phyloP scores from a whole-genome alignment of 495 filamentous ascomycete species.

The Hyaloscypha variabilis region DNA sequence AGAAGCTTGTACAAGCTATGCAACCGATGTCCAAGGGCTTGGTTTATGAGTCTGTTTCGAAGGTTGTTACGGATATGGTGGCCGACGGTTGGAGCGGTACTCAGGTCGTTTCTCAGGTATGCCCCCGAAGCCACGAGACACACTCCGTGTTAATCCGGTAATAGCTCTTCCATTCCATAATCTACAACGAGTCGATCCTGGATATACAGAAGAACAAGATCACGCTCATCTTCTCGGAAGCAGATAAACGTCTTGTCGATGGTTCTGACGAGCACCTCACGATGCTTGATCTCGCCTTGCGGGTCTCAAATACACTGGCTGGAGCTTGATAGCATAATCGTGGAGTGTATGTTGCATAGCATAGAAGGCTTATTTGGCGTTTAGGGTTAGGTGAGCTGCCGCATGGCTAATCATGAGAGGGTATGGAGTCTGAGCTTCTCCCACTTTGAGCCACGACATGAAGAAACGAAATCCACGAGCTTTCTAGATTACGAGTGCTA shows the following conservation, averaged over 20 bases:
- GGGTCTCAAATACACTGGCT: slow-evolving; percentile 75
- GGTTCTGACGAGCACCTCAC: slow-evolving; percentile 96
- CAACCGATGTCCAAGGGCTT: slow-evolving; percentile 66
- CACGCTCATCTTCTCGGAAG: slow-evolving; percentile 83
- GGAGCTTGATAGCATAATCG: slow-evolving; percentile 23
- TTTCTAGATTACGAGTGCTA: not conserved
- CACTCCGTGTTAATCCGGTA: slow-evolving; percentile 17
- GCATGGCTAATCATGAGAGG: not conserved
- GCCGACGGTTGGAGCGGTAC: slow-evolving; percentile 98
- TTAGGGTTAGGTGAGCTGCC: not conserved
- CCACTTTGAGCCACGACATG: not conserved
- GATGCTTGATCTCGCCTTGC: slow-evolving; percentile 80
- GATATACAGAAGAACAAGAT: slow-evolving; percentile 91
- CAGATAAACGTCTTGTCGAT: slow-evolving; percentile 94
- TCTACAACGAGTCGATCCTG: slow-evolving; percentile 81
- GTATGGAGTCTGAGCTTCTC: not conserved
- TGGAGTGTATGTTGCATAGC: slow-evolving; percentile 12
- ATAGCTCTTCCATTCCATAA: slow-evolving; percentile 79
- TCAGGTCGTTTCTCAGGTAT: slow-evolving; percentile 79
- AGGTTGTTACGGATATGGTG: slow-evolving; percentile 83
- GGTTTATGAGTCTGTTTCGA: slow-evolving; percentile 73
- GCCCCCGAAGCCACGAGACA: slow-evolving; percentile 3
- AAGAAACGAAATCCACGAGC: not conserved
- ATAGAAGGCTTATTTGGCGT: slow-evolving; percentile 7
- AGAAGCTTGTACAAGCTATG: slow-evolving; percentile 73